phyloP scores from a whole-genome alignment of 1,284 basidiomycete species.

The Malassezia cuniculi region DNA sequence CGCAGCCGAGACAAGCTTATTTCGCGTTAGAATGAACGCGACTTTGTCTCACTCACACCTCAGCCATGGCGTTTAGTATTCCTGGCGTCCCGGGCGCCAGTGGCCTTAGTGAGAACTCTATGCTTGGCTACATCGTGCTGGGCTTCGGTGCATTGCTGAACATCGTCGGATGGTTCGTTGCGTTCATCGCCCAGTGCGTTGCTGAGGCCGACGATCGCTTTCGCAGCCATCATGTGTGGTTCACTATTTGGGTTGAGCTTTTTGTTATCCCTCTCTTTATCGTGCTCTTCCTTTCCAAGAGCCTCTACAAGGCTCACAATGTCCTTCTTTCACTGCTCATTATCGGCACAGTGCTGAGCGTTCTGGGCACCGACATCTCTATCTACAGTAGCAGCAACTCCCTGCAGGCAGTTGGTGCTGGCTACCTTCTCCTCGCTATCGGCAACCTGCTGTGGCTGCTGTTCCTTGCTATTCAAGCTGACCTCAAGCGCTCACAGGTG shows the following conservation, averaged over 20 bases:
- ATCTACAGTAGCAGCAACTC: conserved; percentile 22
- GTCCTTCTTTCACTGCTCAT: conserved; percentile 66
- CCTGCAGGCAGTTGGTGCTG: conserved; percentile 62
- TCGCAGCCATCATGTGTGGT: conserved; percentile 56
- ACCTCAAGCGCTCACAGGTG: conserved; percentile 57
- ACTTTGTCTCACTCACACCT: not conserved
- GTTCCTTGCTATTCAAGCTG: conserved; percentile 90
- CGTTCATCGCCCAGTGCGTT: conserved; percentile 60
- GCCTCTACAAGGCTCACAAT: not conserved
- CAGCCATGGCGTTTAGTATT: conserved; percentile 2
- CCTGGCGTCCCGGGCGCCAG: conserved; percentile 1
- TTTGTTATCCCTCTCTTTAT: conserved; percentile 1
- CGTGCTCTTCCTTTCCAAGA: not conserved
- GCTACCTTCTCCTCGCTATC: conserved; percentile 81
- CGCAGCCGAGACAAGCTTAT: too few relatives aligned
- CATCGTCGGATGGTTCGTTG: conserved; percentile 77
- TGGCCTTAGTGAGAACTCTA: not conserved
- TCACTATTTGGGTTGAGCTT: conserved; percentile 53
- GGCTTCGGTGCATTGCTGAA: conserved; percentile 51
- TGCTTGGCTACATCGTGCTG: not conserved
- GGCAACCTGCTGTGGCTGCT: conserved; percentile 80
- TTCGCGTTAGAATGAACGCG: not conserved
- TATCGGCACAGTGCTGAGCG: conserved; percentile 63
- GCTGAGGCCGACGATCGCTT: conserved; percentile 28
- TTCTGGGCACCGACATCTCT: conserved; percentile 57